Base-by-base conservation (phyloP, 208 protist species). In the Herpetomonas tarakana region DNA sequence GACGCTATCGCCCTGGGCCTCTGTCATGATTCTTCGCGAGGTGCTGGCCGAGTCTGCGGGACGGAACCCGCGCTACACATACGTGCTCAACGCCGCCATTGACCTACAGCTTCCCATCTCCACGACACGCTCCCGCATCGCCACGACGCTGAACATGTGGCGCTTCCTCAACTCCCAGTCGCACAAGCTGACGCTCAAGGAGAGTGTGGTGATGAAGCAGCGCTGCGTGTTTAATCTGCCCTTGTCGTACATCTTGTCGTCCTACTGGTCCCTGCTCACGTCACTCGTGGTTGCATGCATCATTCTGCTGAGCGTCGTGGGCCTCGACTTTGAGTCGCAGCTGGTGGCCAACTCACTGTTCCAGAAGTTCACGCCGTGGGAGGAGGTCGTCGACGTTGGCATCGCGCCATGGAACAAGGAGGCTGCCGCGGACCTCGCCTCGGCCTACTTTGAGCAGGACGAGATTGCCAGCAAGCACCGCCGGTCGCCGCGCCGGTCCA, bases 71-170 rank as follows among this genome's bases (percentile, higher is more conserved):
- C 85, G 89, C 39, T 96, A 96, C 76, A 83, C 79, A 2, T 93
- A 93, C 62, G 86, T 96, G n/a, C 79, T 92, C 56, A 91, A 92
- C 51, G 83, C 89, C 9, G 89, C 89, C 7, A 89, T 96, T 59
- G 83, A 96, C 31, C 74, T 96, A 45, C 89, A 96, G 68, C 75
- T 96, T 39, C 89, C 89, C 47, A 87, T 91, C 29, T 91, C 81
- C 41, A 93, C 89, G 47, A 92, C 86, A 19, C 86, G 89, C 27
- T 93, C 85, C 22, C 81, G 89, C 27, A 92, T 96, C 35, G 89
- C 89, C 16, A 92, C 86, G 27, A 88, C 84, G 58, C 71, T 92
- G 62, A 91, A 96, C 54, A 91, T 93, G 86, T 93, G 86, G 82
- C 76, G 81, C 31, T 93, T 96, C 57, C 71, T 96, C 24, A 87